Evolutionary conservation across 768 basidiomycete species (phyloP).

Genomic region (Postia placenta): DNA sequence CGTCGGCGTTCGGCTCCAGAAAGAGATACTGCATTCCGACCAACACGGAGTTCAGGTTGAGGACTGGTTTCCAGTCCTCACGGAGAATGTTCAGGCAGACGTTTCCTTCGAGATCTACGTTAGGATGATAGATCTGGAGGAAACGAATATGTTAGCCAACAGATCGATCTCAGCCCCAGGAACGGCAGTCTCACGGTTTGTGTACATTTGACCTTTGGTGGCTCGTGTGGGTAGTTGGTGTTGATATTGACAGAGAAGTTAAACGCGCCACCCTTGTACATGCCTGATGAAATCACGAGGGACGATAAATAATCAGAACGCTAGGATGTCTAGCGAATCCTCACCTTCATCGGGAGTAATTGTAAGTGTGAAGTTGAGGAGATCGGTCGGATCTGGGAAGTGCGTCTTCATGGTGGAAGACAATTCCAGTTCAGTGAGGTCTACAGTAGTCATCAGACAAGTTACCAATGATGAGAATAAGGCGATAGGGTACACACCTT

Average conservation of each 20-base stretch:
- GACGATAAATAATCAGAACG: background rate
- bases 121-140: slow-evolving; percentile 93
- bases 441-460: slow-evolving; percentile 33
- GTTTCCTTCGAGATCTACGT: slow-evolving; percentile 96
- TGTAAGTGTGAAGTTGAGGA: slow-evolving; percentile 93
- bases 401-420: slow-evolving; percentile 94
- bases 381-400: slow-evolving; percentile 89
- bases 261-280: slow-evolving; percentile 97
- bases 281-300: slow-evolving; percentile 57
- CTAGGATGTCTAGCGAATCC: slow-evolving; percentile 17
- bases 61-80: slow-evolving; percentile 99
- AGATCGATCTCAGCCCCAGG: background rate
- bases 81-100: slow-evolving; percentile 97
- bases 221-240: slow-evolving; percentile 97
- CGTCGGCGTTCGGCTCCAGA: slow-evolving; percentile 97
- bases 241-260: slow-evolving; percentile 94
- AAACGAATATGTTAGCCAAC: background rate
- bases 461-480: background rate
- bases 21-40: slow-evolving; percentile 97
- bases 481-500: slow-evolving; percentile 50
- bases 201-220: slow-evolving; percentile 97
- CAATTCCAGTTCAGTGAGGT: slow-evolving; percentile 94
- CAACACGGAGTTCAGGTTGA: slow-evolving; percentile 97
- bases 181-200: slow-evolving; percentile 60
- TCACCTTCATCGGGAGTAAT: slow-evolving; percentile 96